phyloP scores from a whole-genome alignment of 331 rosid species.

The Arachis monticola region DNA sequence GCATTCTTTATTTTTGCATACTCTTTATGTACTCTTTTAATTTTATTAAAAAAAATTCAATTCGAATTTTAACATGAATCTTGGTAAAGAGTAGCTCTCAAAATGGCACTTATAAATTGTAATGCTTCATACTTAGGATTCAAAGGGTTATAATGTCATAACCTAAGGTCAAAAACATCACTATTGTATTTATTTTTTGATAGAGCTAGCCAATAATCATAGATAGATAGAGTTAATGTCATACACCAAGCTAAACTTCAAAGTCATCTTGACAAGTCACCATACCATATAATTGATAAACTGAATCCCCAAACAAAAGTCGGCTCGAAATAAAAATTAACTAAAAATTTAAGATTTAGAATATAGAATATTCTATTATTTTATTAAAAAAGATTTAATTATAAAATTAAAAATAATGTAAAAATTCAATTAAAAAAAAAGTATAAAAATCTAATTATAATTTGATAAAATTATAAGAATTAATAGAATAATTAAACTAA shows the following conservation, averaged over 20 bases:
- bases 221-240: not conserved
- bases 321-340: not conserved
- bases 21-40: too few relatives aligned
- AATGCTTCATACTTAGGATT: slow-evolving; percentile 27
- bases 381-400: too few relatives aligned
- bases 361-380: not conserved
- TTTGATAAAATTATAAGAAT: too few relatives aligned
- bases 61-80: slow-evolving; percentile 31
- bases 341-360: not conserved
- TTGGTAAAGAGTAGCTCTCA: slow-evolving; percentile 30
- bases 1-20: too few relatives aligned
- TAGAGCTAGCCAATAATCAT: not conserved
- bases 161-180: slow-evolving; percentile 21
- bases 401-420: too few relatives aligned
- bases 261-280: slow-evolving; percentile 4
- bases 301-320: not conserved
- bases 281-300: not conserved
- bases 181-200: slow-evolving; percentile 3
- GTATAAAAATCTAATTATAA: too few relatives aligned
- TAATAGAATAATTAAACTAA: too few relatives aligned
- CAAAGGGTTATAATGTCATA: slow-evolving; percentile 11
- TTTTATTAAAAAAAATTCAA: not conserved
- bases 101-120: slow-evolving; percentile 8
- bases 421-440: too few relatives aligned
- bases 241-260: not conserved